These are phyloP conservation scores for Mrakia gelida DNA, from an alignment of 768 basidiomycete species.

Conservation along the genomic window DNA sequence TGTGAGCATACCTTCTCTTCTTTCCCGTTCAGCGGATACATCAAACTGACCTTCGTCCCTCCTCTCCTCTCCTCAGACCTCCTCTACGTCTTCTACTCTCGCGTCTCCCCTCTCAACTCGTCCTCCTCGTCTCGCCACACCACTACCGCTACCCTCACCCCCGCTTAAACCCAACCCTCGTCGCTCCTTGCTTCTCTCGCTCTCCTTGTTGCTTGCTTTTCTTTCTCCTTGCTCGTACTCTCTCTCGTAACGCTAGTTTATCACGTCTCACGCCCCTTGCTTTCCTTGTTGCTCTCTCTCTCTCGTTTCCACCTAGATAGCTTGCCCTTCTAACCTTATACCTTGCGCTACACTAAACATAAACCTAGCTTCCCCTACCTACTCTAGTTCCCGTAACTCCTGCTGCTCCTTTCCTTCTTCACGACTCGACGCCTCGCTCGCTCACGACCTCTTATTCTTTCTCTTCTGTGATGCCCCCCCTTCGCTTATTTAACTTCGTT, in stretches of 20 bases:
- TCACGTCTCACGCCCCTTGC: background rate
- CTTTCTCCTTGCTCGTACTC: background rate
- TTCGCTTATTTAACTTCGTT: background rate
- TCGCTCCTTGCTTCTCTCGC: background rate
- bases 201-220: background rate
- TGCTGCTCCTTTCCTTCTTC: background rate
- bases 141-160: background rate
- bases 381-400: background rate
- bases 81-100: conserved; percentile 28
- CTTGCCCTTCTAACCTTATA: conserved; percentile 1
- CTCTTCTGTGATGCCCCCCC: background rate
- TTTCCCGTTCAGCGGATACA: background rate
- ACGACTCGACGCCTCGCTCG: background rate
- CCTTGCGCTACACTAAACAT: background rate
- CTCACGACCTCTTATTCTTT: background rate
- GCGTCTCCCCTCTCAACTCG: conserved; percentile 5
- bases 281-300: background rate
- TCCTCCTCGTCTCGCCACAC: background rate
- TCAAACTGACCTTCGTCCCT: background rate
- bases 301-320: background rate
- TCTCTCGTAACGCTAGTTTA: background rate
- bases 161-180: background rate
- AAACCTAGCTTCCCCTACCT: background rate
- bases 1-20: background rate
- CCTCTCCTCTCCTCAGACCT: background rate